phyloP scores from a whole-genome alignment of 345 rosid species.

The Theobroma cacao region DNA sequence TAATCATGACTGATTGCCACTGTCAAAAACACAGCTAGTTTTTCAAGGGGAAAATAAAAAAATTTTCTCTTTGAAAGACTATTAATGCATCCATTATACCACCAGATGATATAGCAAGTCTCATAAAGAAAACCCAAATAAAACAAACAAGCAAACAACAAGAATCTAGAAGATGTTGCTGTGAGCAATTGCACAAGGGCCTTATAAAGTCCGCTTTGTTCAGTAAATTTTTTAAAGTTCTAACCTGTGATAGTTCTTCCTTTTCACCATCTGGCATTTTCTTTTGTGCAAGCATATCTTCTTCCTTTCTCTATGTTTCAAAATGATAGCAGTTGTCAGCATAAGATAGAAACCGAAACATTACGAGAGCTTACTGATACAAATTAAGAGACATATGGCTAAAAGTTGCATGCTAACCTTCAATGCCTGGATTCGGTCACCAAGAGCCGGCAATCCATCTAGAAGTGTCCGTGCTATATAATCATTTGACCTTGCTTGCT shows the following conservation, averaged over 20 bases:
- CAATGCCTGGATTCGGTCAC: slow-evolving; percentile 85
- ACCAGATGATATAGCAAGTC: too few species aligned
- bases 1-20: not conserved
- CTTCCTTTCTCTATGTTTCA: slow-evolving; percentile 77
- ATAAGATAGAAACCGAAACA: slow-evolving; percentile 11
- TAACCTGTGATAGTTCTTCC: slow-evolving; percentile 96
- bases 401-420: slow-evolving; percentile 47
- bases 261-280: slow-evolving; percentile 93
- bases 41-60: too few species aligned
- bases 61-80: too few species aligned
- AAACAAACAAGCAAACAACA: too few species aligned
- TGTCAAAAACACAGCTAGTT: not conserved
- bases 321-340: slow-evolving; percentile 22
- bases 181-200: not conserved
- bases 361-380: not conserved
- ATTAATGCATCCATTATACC: too few species aligned
- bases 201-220: not conserved
- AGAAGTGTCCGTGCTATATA: slow-evolving; percentile 70
- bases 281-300: slow-evolving; percentile 98
- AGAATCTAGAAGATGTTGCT: too few species aligned
- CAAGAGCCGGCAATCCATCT: slow-evolving; percentile 92
- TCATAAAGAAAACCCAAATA: too few species aligned
- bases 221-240: not conserved
- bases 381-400: not conserved
- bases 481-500: slow-evolving; percentile 92